Percentiles rank a stretch among this genome's conserved stretches.
phyloP scores from a whole-genome alignment of 2,329 filamentous ascomycete species.

The Microdochium trichocladiopsis region DNA sequence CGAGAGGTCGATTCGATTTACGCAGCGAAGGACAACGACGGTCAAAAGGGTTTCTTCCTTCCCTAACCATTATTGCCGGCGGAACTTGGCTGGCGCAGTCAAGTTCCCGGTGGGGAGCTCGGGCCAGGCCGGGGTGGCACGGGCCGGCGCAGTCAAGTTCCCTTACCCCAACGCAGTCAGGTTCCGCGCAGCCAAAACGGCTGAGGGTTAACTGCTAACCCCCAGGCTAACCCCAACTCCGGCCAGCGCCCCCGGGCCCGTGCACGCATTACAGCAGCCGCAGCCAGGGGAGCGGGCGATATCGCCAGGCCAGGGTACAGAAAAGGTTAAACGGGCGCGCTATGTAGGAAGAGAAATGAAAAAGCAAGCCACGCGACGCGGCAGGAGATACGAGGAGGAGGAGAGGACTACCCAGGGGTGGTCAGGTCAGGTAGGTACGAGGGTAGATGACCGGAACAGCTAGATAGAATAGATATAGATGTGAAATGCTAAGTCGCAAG shows the following conservation, averaged over 20 bases:
- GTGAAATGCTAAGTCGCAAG: background rate
- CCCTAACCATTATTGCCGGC: too few relatives aligned
- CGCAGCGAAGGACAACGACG: constrained; percentile 5
- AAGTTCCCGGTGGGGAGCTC: too few relatives aligned
- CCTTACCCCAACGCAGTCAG: too few relatives aligned
- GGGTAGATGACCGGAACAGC: background rate
- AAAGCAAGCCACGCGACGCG: too few relatives aligned
- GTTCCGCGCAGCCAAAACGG: too few relatives aligned
- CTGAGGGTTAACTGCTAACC: background rate
- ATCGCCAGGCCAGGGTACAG: background rate
- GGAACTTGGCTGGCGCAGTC: too few relatives aligned
- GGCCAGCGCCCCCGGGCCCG: too few relatives aligned
- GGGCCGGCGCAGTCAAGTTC: too few relatives aligned
- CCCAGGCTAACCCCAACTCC: background rate
- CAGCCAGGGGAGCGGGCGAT: too few relatives aligned
- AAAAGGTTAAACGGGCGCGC: background rate
- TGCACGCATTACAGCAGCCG: background rate
- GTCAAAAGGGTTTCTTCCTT: constrained; percentile 29
- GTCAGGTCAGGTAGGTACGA: too few relatives aligned
- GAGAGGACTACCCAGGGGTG: too few relatives aligned
- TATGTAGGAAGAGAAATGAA: background rate
- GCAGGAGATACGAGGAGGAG: background rate
- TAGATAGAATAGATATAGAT: background rate
- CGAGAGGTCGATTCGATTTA: constrained; percentile 20
- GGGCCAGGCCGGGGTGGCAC: too few relatives aligned